Evolutionary conservation across 2,329 filamentous ascomycete species (phyloP), one percentile per base, ranked within the genome.

Genomic region (Penicillium hesseltinei): DNA sequence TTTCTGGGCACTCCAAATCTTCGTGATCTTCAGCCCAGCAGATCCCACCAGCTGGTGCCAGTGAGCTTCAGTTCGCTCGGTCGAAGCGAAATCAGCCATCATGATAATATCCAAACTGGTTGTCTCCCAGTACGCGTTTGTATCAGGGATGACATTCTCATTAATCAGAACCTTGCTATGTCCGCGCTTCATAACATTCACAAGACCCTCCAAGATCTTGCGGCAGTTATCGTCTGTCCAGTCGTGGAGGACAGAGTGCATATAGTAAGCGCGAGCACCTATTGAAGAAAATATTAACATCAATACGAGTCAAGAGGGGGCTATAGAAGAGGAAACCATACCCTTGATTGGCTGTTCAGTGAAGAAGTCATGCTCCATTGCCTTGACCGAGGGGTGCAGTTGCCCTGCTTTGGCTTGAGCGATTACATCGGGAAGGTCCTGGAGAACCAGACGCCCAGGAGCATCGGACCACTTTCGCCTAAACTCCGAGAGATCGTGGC

Each of bases 341-440:
- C 75, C 77, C 57, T 79, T 77, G 7, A 82, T 61, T 0, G 76
- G 78, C 60, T 82, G 78, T 46, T 77, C 72, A 0, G 70, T 77
- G 55, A 77, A 75, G 55, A 82, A 82, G 59, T 82, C 76, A 56
- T 82, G 73, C 2, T 64, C 66, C 71, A 81, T 75, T 4, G 63
- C 8, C 57, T 71, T 59, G 29, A 74, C 66, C 13, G 60, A 44
- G 27, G 54, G 8, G 48, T 60, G 29, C 4, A 65, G 43, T 2
- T 54, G 27, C n/a, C 60, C 48, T 40, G 43, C 27, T 23, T 62
- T 59, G 17, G 66, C 64, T 19, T 71, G 57, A 43, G 65, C 60
- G 49, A 72, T 52, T 19, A 82, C 77, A 3, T 71, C 65, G 0
- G 76, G 72, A 6, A 79, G 68, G 58, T 84, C 82, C 61, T 84